phyloP scores from a whole-genome alignment of 768 basidiomycete species.

The Brasilioporus rufonigricans region DNA sequence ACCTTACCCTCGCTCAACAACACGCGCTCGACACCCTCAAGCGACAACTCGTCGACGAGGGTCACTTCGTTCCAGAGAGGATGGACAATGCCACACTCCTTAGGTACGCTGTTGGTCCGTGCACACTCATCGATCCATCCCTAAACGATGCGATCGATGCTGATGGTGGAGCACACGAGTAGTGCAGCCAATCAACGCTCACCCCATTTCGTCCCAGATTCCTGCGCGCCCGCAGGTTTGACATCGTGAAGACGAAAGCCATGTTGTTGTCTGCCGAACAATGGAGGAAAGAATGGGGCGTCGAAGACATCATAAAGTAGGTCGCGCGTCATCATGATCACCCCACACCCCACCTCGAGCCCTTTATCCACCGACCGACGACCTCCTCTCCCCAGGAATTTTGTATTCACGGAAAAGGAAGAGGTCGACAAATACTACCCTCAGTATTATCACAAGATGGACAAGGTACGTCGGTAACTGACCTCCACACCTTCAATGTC shows the following conservation, averaged over 20 bases:
- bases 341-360: too few relatives aligned
- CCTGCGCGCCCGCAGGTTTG: slow-evolving; percentile 91
- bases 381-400: slow-evolving; percentile 50
- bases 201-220: slow-evolving; percentile 49
- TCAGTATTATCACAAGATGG: slow-evolving; percentile 94
- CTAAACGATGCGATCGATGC: slow-evolving; percentile 4
- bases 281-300: slow-evolving; percentile 86
- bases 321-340: slow-evolving; percentile 22
- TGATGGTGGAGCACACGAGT: slow-evolving; percentile 14
- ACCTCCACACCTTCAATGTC: fast-evolving
- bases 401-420: slow-evolving; percentile 80
- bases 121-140: neutral
- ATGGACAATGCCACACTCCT: slow-evolving; percentile 73
- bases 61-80: slow-evolving; percentile 55
- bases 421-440: slow-evolving; percentile 92
- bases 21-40: slow-evolving; percentile 68
- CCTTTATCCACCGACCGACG: neutral
- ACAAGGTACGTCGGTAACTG: slow-evolving; percentile 56
- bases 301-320: slow-evolving; percentile 70
- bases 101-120: slow-evolving; percentile 40
- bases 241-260: slow-evolving; percentile 72
- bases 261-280: slow-evolving; percentile 84
- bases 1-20: slow-evolving; percentile 62
- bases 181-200: neutral
- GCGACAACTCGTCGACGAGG: slow-evolving; percentile 59